Evolutionary conservation across 2,329 filamentous ascomycete genomes (phyloP), one percentile per base, ranked within the genome.

Genomic region (Pseudogymnoascus pannorum): DNA sequence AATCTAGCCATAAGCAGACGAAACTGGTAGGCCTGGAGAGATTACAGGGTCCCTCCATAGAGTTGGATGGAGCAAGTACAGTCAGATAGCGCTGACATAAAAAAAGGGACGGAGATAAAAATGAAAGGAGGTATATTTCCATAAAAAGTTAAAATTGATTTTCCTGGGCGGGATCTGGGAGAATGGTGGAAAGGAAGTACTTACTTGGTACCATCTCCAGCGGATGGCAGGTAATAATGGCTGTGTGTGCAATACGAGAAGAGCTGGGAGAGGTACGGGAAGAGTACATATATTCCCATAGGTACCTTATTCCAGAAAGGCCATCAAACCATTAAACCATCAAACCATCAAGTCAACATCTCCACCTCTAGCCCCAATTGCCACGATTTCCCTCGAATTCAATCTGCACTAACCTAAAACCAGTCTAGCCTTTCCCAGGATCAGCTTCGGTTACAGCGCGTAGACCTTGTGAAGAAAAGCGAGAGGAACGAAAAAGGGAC

Each of bases 71-170:
- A 31, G 24, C 4, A 51, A 51, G 44, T 48, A 48, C 42, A 48
- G 42, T 48, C 42, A 48, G 42, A 48, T 48, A 48, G 42, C 42
- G 22, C n/a, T 29, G 44, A 16, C 44, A 51, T 51, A 51, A 51
- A 51, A 48, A 51, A 29, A 11, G 24, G 6, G 22, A 51, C 8
- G 18, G 7, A 5, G 40, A n/a, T 20, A 14, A 22, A 22, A 14
- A 22, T 9, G 22, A 22, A 11, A 14, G 22, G 20, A 48, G 9
- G 42, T 48, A 48, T 48, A 51, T 51, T 51, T 51, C 29, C 42
- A 51, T 51, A 29, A 51, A 51, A 51, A 51, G 42, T 51, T 51
- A 51, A 51, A 51, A 51, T 16, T 16, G 42, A n/a, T n/a, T 29
- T 26, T 26, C 29, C 42, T 29, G 22, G 29, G 42, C 14, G 14